Base-by-base conservation (phyloP, 192 early-diverging fungal genomes). In the Bifiguratus adelaidae region DNA sequence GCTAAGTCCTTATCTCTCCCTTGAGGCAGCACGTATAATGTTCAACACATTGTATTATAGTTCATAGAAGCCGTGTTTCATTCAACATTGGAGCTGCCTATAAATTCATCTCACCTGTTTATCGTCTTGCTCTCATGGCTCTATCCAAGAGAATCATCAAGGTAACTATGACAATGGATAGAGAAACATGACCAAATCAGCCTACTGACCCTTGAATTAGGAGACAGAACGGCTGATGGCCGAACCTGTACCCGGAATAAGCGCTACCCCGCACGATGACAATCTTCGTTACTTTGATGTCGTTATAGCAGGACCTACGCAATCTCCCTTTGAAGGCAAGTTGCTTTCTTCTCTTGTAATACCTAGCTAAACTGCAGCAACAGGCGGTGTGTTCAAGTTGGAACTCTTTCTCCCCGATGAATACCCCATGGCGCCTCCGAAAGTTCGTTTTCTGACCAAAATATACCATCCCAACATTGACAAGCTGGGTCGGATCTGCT, bases 391-490 rank as follows among this genome's bases (percentile, higher is more conserved):
- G 19, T 98, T 98, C 64, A 89, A 83, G 54, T 78, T 98, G 40
- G 95, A 98, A 59, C 76, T 98, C 43, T 98, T 91, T 58, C 67
- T 98, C 52, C 91, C 95, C 46, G 92, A 95, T 49, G 91, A 93
- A 20, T 98, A 98, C 56, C 95, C 95, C 22, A 98, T 98, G 95
- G 81, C 83, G 2, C 89, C 95, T 34, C 95, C 95, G 30, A 98
- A 94, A 75, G 95, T 98, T 29, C 89, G 92, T 18, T 96, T 92
- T 53, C 70, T 98, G 64, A 98, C 95, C 38, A 91, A 89, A 67
- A 98, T 98, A 61, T 98, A 98, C 70, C 92, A 96, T 62, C 92
- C 92, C 16, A 98, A 98, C 61, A 98, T 98, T 61, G 95, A 98
- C 68, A 96, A 92, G 71, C 80, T 96, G 19, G 95, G 95, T 16